Evolutionary conservation across 306 rosid species (phyloP), one percentile per base, ranked within the genome.

Genomic region (Quillaja saponaria): DNA sequence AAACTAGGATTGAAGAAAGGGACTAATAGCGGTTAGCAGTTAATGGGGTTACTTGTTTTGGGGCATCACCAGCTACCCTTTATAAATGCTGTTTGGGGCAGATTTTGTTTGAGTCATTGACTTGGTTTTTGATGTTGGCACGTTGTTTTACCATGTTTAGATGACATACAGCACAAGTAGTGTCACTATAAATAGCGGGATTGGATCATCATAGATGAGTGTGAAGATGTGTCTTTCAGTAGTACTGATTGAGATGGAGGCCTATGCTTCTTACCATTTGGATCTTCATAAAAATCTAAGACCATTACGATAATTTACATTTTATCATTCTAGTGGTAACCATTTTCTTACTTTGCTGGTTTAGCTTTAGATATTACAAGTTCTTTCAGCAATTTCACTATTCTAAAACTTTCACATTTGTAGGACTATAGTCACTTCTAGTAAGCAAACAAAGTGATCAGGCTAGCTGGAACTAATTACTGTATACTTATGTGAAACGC

Each of bases 21-120:
- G 51, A 50, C 54, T 48, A n/a, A 40, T 38, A 58, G 59, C 50
- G 34, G 33, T 21, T 45, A 47, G 10, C 48, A 58, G 73, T 58
- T 19, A 40, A 39, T 11, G 45, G 44, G 33, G 19, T 40, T 41
- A 47, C 34, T 45, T 40, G 41, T 14, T 28, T 48, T 35, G n/a
- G 31, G 18, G 12, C 34, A 33, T 42, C 19, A 15, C 16, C 13
- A 58, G n/a, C 52, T 25, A 68, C 31, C 40, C 53, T 14, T 21
- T 35, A 34, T 48, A 37, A 49, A 49, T 49, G 19, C 16, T 21
- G 31, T 40, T 17, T 54, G 45, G 35, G 19, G 31, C 2, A 25
- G 31, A 25, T 25, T 25, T 25, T 2, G 31, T 25, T 25, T 25
- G 31, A 4, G 31, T 4, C n/a, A n/a, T n/a, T n/a, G n/a, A n/a